Evolutionary conservation across 1,284 basidiomycete species (phyloP).

Genomic region (Schizophyllum amplum): DNA sequence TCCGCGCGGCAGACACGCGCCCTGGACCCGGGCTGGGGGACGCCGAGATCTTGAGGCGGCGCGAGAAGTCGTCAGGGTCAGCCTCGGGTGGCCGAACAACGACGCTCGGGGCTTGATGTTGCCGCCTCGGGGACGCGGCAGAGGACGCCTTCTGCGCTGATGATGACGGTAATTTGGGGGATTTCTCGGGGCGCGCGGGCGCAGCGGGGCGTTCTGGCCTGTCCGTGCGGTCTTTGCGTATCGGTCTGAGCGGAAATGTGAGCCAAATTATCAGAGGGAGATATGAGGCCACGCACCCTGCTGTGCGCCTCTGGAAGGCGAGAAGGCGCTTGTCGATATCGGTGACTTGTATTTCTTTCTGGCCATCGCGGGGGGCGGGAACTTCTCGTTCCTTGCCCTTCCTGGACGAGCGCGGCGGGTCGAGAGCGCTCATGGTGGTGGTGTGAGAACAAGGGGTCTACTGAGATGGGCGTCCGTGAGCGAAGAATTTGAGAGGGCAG

Average conservation of each 20-base stretch:
- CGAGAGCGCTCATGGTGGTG: constrained; percentile 1
- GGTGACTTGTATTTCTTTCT: constrained; percentile 36
- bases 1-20: constrained; percentile 20
- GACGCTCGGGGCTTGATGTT: not conserved
- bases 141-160: constrained; percentile 17
- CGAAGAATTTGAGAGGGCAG: not conserved
- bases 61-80: constrained; percentile 62
- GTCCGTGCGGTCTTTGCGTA: constrained; percentile 22
- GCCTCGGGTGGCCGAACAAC: constrained; percentile 21
- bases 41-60: constrained; percentile 57
- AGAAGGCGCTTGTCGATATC: constrained; percentile 63
- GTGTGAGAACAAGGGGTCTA: not conserved
- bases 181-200: constrained; percentile 14
- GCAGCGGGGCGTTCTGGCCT: constrained; percentile 32
- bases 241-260: constrained; percentile 4
- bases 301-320: constrained; percentile 55
- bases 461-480: not conserved
- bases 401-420: constrained; percentile 17
- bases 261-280: constrained; percentile 3
- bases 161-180: constrained; percentile 20
- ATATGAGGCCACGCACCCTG: constrained; percentile 36
- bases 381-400: constrained; percentile 29
- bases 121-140: not conserved
- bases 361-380: constrained; percentile 9
- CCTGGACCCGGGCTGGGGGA: constrained; percentile 34